Evolutionary conservation across 345 rosid species (phyloP).

Genomic region (Salix viminalis): DNA sequence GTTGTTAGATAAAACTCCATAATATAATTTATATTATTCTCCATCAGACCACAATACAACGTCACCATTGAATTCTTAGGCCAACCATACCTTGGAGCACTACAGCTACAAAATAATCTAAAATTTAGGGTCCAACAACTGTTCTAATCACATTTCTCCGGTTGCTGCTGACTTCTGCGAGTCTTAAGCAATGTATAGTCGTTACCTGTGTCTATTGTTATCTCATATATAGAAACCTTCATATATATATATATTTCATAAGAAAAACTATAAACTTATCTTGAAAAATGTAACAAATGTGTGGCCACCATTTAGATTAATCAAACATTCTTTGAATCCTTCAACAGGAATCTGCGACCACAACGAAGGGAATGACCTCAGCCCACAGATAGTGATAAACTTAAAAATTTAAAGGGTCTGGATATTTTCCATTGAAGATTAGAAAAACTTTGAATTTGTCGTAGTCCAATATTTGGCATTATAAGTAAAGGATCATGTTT

Average conservation of each 20-base stretch:
- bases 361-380: neutral
- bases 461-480: neutral
- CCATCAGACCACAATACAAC: neutral
- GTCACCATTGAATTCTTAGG: neutral
- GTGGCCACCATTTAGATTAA: neutral
- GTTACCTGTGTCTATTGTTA: too few relatives aligned
- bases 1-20: accelerated
- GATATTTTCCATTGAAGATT: neutral
- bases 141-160: neutral
- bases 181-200: neutral
- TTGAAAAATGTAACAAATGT: neutral
- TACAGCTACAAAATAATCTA: too few relatives aligned
- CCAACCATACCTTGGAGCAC: neutral
- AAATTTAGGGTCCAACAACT: neutral
- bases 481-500: neutral
- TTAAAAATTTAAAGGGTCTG: neutral
- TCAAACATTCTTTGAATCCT: neutral
- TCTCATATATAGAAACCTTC: too few relatives aligned
- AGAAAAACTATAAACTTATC: neutral
- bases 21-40: too few relatives aligned
- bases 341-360: neutral
- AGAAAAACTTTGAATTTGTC: neutral
- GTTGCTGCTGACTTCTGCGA: neutral
- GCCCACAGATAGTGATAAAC: neutral
- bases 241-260: too few relatives aligned